A percentile compares a stretch with the other conserved stretches of the same genome.
These are phyloP conservation scores for Neurospora sublineolata DNA, from an alignment of 495 filamentous ascomycete species.

Conservation along the genomic window DNA sequence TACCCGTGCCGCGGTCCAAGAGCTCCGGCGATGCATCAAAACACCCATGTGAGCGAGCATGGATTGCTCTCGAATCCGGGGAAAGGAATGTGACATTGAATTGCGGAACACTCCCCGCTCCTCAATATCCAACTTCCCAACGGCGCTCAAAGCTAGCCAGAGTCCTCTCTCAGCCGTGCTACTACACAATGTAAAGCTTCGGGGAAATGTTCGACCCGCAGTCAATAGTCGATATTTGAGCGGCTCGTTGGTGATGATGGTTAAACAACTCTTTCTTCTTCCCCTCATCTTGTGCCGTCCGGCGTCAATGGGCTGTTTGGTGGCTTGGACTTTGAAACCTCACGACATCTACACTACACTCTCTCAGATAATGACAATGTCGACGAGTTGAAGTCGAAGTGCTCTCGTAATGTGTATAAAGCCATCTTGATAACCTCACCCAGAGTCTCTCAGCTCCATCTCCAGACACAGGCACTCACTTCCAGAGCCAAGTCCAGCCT, in stretches of 20 bases:
- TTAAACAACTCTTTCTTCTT: neutral
- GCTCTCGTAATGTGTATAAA: neutral
- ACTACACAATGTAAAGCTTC: neutral
- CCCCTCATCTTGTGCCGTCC: neutral
- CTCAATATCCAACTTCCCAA: neutral
- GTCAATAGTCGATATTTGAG: neutral
- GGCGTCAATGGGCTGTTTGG: neutral
- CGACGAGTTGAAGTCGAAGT: neutral
- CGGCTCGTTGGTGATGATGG: neutral
- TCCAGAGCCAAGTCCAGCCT: neutral
- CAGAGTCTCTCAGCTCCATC: neutral
- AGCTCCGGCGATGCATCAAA: neutral
- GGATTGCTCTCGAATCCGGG: neutral
- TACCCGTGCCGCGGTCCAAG: neutral
- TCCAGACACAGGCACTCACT: neutral
- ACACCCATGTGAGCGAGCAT: neutral
- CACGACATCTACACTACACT: neutral
- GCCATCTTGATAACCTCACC: neutral
- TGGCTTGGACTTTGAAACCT: neutral
- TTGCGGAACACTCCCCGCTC: neutral
- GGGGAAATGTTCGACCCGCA: neutral
- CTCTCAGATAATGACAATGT: neutral
- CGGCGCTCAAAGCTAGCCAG: neutral
- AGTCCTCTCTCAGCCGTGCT: neutral
- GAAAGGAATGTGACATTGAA: neutral